A percentile compares a stretch with the other conserved stretches of the same genome.
Evolutionary conservation across 1,139 yeast species (phyloP).

Genomic region (Yamadazyma jaroonii): DNA sequence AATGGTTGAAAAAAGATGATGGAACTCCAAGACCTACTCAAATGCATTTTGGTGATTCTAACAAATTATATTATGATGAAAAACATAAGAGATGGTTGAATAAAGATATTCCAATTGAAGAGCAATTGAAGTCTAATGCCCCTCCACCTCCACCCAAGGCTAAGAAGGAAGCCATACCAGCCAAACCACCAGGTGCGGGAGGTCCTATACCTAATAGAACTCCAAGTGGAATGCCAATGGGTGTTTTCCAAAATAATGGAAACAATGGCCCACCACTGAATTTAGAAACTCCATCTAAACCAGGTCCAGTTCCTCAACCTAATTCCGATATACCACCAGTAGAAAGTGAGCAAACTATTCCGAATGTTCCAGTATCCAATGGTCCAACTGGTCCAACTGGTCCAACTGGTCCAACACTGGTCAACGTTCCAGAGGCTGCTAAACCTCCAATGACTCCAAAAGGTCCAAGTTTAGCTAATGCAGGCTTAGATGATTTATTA

Average conservation of each 20-base stretch:
- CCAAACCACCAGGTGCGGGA: conserved; percentile 14
- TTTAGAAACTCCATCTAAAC: not conserved
- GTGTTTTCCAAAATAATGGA: not conserved
- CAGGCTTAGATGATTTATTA: conserved; percentile 70
- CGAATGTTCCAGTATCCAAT: conserved; percentile 1
- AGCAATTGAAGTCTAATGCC: conserved; percentile 55
- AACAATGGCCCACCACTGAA: too few relatives aligned
- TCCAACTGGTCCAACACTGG: not conserved
- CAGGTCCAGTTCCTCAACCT: not conserved
- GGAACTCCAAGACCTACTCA: conserved; percentile 72
- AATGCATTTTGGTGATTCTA: conserved; percentile 86
- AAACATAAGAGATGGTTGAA: conserved; percentile 86
- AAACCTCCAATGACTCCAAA: conserved; percentile 8
- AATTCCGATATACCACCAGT: not conserved
- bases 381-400: conserved; percentile 1
- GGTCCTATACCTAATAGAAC: conserved; percentile 11
- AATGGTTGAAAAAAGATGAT: conserved; percentile 48
- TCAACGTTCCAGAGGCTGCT: not conserved
- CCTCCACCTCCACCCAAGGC: conserved; percentile 73
- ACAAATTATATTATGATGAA: conserved; percentile 76
- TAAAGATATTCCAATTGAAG: conserved; percentile 65
- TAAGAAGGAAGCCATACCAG: conserved; percentile 34
- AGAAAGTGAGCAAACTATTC: not conserved
- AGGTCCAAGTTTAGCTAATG: conserved; percentile 33
- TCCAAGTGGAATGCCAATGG: conserved; percentile 7